Conservation (phyloP, 2,329 filamentous ascomycete genomes). For the Neopestalotiopsis sp. region DNA sequence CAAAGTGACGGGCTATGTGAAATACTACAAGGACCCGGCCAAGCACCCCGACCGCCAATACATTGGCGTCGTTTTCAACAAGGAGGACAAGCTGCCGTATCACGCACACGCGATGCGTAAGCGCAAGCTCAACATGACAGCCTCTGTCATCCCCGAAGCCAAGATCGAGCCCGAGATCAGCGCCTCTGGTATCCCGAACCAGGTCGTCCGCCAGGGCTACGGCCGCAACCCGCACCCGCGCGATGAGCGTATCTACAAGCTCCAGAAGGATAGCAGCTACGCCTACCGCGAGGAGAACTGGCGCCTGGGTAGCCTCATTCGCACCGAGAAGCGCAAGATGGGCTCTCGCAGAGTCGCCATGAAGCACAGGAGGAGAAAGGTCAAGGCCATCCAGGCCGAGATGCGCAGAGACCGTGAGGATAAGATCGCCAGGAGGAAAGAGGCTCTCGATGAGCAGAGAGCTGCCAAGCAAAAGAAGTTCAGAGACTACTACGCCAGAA, state of each 20-base stretch:
- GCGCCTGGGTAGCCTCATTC: conserved; percentile 59
- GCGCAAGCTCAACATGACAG: conserved; percentile 77
- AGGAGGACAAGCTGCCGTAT: conserved; percentile 79
- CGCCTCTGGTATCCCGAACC: conserved; percentile 55
- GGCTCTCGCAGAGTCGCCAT: conserved; percentile 52
- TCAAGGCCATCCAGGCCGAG: conserved; percentile 33
- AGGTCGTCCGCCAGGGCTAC: conserved; percentile 43
- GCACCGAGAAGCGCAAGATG: conserved; percentile 51
- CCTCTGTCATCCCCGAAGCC: conserved; percentile 47
- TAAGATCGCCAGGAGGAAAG: conserved; percentile 35
- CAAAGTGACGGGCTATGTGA: conserved; percentile 84
- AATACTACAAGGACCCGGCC: conserved; percentile 90
- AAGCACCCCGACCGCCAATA: conserved; percentile 87
- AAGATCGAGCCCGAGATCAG: conserved; percentile 44
- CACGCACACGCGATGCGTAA: conserved; percentile 74
- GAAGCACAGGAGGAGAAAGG: conserved; percentile 38
- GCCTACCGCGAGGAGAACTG: conserved; percentile 66
- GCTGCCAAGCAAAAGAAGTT: conserved; percentile 27
- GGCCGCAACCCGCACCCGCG: conserved; percentile 39
- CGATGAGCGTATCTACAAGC: conserved; percentile 51
- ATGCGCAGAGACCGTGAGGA: conserved; percentile 36
- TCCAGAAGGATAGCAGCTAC: conserved; percentile 54
- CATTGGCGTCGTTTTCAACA: conserved; percentile 91
- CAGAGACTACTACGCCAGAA: conserved; percentile 28
- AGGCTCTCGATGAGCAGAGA: conserved; percentile 32